Conservation (phyloP, 192 early-diverging fungal species). For the Coemansia sp. region DNA sequence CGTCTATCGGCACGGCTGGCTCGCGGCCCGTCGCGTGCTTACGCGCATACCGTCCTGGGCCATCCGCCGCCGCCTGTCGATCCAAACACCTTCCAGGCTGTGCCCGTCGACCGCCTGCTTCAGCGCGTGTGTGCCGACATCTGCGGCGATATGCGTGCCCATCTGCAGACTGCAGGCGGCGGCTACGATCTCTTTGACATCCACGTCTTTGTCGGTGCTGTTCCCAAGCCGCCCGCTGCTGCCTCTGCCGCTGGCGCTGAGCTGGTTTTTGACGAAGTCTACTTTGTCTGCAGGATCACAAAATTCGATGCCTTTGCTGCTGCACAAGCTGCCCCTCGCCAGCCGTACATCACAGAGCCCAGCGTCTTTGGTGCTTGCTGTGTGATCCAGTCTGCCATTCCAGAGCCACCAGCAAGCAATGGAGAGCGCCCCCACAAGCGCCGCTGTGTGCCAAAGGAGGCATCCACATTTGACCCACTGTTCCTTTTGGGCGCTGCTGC, state of each 20-base stretch:
- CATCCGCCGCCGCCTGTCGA: conserved; percentile 26
- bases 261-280: conserved; percentile 23
- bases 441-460: conserved; percentile 2
- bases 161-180: conserved; percentile 35
- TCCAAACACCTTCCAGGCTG: conserved; percentile 41
- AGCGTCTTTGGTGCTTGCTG: background rate
- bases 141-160: conserved; percentile 25
- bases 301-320: conserved; percentile 32
- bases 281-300: conserved; percentile 41
- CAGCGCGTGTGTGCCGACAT: conserved; percentile 30
- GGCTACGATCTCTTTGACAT: conserved; percentile 40
- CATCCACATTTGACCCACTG: conserved; percentile 15
- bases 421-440: conserved; percentile 19
- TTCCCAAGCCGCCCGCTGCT: conserved; percentile 10
- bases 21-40: conserved; percentile 11
- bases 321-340: conserved; percentile 1
- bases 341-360: conserved; percentile 7
- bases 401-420: background rate
- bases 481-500: conserved; percentile 38
- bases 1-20: conserved; percentile 19
- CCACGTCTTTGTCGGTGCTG: conserved; percentile 31
- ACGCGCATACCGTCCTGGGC: conserved; percentile 21
- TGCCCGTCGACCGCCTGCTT: conserved; percentile 37
- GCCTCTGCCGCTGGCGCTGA: background rate
- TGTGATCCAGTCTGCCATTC: background rate